A percentile compares a stretch with the other conserved stretches of the same genome.
These are phyloP conservation scores for Hypoxylon sp. DNA, from an alignment of 2,329 filamentous ascomycete species.

Conservation along the genomic window DNA sequence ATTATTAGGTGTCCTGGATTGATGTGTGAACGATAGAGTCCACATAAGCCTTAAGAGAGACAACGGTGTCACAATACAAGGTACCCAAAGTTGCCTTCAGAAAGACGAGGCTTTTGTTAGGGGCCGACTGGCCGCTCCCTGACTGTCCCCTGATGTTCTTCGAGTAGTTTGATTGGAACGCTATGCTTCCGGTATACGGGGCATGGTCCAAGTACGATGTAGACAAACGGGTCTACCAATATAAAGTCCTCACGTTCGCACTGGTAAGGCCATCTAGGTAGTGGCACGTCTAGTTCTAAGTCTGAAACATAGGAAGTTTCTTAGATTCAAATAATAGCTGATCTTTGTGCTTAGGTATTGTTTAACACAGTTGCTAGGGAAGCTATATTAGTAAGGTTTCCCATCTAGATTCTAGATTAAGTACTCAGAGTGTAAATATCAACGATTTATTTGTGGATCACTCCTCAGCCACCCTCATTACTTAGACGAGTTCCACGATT, in stretches of 20 bases:
- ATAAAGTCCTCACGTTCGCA: neutral
- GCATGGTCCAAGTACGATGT: constrained; percentile 6
- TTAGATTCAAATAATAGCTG: neutral
- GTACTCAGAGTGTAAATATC: neutral
- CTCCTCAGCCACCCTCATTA: constrained; percentile 12
- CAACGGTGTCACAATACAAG: constrained; percentile 3
- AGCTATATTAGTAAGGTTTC: neutral
- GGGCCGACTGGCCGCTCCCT: constrained; percentile 4
- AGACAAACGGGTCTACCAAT: neutral
- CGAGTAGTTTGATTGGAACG: constrained; percentile 7
- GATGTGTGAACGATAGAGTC: neutral
- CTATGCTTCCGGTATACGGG: constrained; percentile 12
- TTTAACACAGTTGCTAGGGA: neutral
- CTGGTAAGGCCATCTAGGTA: neutral
- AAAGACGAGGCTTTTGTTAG: constrained; percentile 13
- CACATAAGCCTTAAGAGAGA: neutral
- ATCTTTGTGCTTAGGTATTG: neutral
- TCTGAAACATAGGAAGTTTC: neutral
- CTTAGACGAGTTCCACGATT: neutral
- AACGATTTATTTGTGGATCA: constrained; percentile 17
- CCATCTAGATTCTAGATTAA: neutral
- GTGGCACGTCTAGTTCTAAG: neutral
- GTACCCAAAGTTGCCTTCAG: neutral
- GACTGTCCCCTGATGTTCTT: neutral
- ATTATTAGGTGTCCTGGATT: neutral